A percentile compares a stretch with the other conserved stretches of the same genome.
These are phyloP conservation scores for Apophysomyces variabilis DNA, from an alignment of 371 early-diverging fungal species.

Conservation along the genomic window DNA sequence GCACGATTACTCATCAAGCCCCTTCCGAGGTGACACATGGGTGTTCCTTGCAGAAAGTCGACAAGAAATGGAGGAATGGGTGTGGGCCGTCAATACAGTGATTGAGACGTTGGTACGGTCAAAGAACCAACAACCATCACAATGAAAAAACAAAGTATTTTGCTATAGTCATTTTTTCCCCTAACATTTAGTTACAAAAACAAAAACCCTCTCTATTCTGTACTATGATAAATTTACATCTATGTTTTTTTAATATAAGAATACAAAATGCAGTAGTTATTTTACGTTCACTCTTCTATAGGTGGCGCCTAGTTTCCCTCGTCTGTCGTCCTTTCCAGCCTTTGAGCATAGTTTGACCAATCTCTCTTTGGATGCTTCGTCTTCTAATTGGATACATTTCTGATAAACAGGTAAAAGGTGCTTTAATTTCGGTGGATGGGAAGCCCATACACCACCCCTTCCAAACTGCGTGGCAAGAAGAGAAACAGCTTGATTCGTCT, in stretches of 20 bases:
- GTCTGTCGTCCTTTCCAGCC: slow-evolving; percentile 16
- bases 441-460: slow-evolving; percentile 12
- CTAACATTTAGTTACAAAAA: too few relatives aligned
- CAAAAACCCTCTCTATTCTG: too few relatives aligned
- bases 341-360: slow-evolving; percentile 44
- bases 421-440: slow-evolving; percentile 40
- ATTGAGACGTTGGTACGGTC: slow-evolving; percentile 42
- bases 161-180: not conserved
- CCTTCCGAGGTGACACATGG: slow-evolving; percentile 32
- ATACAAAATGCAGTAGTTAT: not conserved
- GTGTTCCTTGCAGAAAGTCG: slow-evolving; percentile 41
- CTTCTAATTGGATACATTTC: slow-evolving; percentile 61
- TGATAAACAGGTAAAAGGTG: slow-evolving; percentile 56
- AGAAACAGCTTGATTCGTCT: slow-evolving; percentile 32
- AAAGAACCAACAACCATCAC: not conserved
- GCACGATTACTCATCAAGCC: slow-evolving; percentile 24
- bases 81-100: slow-evolving; percentile 45
- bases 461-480: slow-evolving; percentile 37
- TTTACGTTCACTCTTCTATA: slow-evolving; percentile 8
- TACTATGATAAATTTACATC: not conserved
- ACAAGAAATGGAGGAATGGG: slow-evolving; percentile 54
- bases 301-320: slow-evolving; percentile 4
- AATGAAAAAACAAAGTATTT: not conserved
- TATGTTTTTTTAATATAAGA: not conserved
- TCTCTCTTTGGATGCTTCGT: slow-evolving; percentile 43